A percentile compares a stretch with the other conserved stretches of the same genome.
Evolutionary conservation across 2,329 filamentous ascomycete species (phyloP).

Genomic region (Penicillium polonicum): DNA sequence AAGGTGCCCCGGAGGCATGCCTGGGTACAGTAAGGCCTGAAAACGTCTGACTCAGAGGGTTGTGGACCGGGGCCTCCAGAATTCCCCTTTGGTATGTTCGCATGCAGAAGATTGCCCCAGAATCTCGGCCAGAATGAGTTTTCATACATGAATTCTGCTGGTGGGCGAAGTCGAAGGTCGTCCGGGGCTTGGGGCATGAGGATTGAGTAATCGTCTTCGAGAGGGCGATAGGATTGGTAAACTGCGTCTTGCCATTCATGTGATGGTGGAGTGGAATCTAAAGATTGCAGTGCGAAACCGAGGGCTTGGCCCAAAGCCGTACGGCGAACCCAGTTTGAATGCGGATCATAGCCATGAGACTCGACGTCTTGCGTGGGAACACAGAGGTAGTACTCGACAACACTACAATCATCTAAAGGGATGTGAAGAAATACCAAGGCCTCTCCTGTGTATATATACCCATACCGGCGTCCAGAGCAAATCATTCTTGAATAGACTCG

Average conservation of each 20-base stretch:
- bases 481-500: conserved; percentile 35
- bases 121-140: background rate
- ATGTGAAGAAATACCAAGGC: conserved; percentile 34
- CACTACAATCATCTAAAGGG: conserved; percentile 18
- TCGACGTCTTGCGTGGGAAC: conserved; percentile 28
- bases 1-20: conserved; percentile 23
- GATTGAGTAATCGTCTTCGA: background rate
- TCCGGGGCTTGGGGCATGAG: background rate
- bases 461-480: conserved; percentile 22
- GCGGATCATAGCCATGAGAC: background rate
- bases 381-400: conserved; percentile 28
- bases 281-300: background rate
- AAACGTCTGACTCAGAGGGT: background rate
- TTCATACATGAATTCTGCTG: background rate
- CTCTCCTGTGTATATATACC: conserved; percentile 33
- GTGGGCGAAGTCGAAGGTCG: background rate
- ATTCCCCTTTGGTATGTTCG: conserved; percentile 8
- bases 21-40: conserved; percentile 23
- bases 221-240: background rate
- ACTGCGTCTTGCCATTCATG: background rate
- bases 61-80: too few species aligned
- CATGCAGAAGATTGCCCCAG: background rate
- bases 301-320: conserved; percentile 1
- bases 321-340: background rate
- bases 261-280: background rate